These are phyloP conservation scores for Nakazawaea wickerhamii DNA, from an alignment of 805 yeast species.

Conservation along the genomic window DNA sequence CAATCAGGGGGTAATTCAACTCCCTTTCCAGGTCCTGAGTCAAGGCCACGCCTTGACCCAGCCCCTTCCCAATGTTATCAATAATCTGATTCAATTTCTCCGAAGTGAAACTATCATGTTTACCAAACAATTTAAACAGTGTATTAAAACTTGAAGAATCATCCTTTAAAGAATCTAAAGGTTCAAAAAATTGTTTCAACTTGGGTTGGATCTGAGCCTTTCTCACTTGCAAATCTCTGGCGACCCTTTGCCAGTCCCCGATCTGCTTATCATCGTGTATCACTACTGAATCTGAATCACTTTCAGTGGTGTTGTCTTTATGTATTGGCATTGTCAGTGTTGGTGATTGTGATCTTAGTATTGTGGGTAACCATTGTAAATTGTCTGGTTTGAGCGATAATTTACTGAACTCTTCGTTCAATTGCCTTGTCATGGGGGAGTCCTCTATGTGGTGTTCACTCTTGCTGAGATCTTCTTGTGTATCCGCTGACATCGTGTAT, in stretches of 20 bases:
- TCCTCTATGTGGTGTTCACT: slow-evolving; percentile 2
- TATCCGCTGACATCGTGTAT: neutral
- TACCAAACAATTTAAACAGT: slow-evolving; percentile 12
- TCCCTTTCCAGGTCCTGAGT: slow-evolving; percentile 1
- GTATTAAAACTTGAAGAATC: slow-evolving; percentile 14
- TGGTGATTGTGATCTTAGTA: slow-evolving; percentile 5
- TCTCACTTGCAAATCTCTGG: slow-evolving; percentile 1
- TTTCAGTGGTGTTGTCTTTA: neutral
- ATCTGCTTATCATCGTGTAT: slow-evolving; percentile 4
- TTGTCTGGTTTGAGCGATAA: slow-evolving; percentile 3
- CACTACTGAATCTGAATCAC: slow-evolving; percentile 8
- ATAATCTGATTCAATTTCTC: slow-evolving; percentile 11
- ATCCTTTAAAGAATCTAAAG: slow-evolving; percentile 2
- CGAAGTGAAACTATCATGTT: slow-evolving; percentile 11
- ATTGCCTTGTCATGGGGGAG: slow-evolving; percentile 7
- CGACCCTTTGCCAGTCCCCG: slow-evolving; percentile 10
- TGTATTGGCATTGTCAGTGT: neutral
- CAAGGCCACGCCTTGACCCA: no score
- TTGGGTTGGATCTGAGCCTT: slow-evolving; percentile 7
- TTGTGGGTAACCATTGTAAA: slow-evolving; percentile 7
- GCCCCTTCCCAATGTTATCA: no score
- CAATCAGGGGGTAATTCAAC: neutral
- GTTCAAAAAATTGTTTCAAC: slow-evolving; percentile 11
- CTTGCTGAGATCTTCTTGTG: neutral
- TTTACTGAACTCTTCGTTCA: neutral